Conservation (phyloP, 1,284 basidiomycete species). For the Trichosporon sp. region DNA sequence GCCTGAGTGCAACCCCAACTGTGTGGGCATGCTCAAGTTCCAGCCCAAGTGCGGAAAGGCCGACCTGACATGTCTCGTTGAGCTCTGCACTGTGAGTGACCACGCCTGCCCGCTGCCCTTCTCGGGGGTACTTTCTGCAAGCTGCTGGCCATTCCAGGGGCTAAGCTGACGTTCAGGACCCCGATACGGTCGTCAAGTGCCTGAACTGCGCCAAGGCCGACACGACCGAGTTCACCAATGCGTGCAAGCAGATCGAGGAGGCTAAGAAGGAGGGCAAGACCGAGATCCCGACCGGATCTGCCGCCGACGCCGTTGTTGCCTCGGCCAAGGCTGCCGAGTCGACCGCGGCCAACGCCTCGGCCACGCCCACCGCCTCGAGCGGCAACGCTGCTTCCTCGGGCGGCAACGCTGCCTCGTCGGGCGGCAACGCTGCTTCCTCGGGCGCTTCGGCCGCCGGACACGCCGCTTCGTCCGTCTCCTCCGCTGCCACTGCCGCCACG, state of each 20-base stretch:
- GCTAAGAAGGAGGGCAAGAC: neutral
- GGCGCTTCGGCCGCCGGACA: neutral
- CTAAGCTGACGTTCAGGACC: neutral
- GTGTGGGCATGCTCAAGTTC: neutral
- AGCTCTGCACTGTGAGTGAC: neutral
- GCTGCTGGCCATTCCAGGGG: no score
- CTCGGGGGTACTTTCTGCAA: no score
- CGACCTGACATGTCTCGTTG: neutral
- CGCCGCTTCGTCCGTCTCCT: neutral
- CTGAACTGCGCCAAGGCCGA: neutral
- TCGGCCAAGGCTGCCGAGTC: neutral
- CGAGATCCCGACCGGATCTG: neutral
- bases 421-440: neutral
- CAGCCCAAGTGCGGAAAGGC: neutral
- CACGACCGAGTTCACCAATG: no score
- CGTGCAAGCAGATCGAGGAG: neutral
- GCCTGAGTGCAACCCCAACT: neutral
- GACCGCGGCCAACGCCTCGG: neutral
- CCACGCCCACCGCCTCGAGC: neutral
- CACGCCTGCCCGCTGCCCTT: neutral
- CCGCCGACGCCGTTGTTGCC: neutral
- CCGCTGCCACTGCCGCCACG: neutral
- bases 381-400: neutral
- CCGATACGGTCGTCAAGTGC: neutral
- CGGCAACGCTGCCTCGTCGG: neutral